Percentiles rank a stretch among this genome's conserved stretches.
phyloP scores from a whole-genome alignment of 257 asterid genomes.

The Fraxinus americana region DNA sequence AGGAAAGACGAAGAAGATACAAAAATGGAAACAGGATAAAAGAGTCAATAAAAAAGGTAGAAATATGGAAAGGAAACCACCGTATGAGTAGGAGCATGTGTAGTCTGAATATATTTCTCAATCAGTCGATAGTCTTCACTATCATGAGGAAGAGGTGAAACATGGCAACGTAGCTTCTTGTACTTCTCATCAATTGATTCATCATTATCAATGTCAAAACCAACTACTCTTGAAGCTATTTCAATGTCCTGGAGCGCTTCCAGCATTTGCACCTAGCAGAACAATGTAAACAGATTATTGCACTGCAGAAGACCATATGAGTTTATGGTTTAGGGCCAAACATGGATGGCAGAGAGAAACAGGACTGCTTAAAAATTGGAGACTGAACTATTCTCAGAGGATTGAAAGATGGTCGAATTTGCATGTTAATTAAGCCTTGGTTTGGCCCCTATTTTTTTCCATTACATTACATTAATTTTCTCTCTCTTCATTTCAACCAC shows the following conservation, averaged over 20 bases:
- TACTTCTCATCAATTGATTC: constrained; percentile 86
- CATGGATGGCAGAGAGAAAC: constrained; percentile 2
- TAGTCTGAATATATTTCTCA: constrained; percentile 78
- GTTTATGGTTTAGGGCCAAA: not conserved
- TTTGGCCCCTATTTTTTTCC: no score
- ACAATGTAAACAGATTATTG: constrained; percentile 10
- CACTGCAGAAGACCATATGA: constrained; percentile 1
- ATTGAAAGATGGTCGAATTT: not conserved
- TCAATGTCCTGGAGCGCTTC: constrained; percentile 99
- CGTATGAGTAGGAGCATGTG: constrained; percentile 98
- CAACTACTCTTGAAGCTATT: constrained; percentile 91
- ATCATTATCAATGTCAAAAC: constrained; percentile 65
- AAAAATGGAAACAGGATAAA: not conserved
- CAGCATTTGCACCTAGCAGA: constrained; percentile 86
- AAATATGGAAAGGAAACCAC: constrained; percentile 43
- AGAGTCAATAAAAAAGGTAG: not conserved
- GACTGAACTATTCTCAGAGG: not conserved
- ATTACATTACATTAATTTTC: no score
- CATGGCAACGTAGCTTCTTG: constrained; percentile 64
- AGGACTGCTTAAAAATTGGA: not conserved
- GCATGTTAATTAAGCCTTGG: not conserved
- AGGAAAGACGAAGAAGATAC: not conserved
- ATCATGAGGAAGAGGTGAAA: constrained; percentile 77
- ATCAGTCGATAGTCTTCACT: constrained; percentile 79
- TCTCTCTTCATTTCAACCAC: no score